A percentile compares a stretch with the other conserved stretches of the same genome.
Evolutionary conservation across 2,329 filamentous ascomycete species (phyloP).

Genomic region (Xylaria sp.): DNA sequence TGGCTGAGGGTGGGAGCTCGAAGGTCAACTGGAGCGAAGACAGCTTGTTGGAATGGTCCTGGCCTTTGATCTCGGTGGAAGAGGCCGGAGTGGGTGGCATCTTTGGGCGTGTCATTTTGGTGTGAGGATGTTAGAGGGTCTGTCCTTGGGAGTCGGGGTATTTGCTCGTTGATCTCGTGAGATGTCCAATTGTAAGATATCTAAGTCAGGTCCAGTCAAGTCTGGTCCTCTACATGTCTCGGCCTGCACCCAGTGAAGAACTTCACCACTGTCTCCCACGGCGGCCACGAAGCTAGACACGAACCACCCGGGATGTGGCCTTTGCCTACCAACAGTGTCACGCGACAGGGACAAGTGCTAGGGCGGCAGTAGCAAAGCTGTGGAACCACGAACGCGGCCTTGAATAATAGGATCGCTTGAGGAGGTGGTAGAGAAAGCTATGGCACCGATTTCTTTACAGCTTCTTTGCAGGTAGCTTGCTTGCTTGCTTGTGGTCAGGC

Average conservation of each 20-base stretch:
- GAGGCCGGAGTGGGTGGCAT: conserved; percentile 81
- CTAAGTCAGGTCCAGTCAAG: conserved; percentile 17
- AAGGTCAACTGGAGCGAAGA: conserved; percentile 74
- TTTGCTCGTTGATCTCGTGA: background rate
- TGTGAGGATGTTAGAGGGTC: background rate
- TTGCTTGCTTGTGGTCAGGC: background rate
- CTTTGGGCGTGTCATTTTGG: conserved; percentile 70
- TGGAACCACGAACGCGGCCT: conserved; percentile 25
- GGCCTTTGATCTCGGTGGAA: conserved; percentile 80
- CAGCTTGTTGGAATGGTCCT: conserved; percentile 72
- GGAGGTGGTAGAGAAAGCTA: background rate
- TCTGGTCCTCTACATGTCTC: background rate
- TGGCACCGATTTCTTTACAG: background rate
- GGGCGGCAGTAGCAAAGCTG: conserved; percentile 15
- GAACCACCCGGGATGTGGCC: conserved; percentile 2
- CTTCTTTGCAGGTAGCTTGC: background rate
- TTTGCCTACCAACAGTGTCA: conserved; percentile 35
- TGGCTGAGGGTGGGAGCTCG: conserved; percentile 79
- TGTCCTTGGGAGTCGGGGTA: background rate
- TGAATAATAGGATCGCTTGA: conserved; percentile 16
- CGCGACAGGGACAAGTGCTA: conserved; percentile 35
- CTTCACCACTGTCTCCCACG: background rate
- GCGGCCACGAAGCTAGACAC: conserved; percentile 1
- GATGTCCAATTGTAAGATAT: conserved; percentile 7
- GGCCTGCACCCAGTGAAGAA: background rate